Base-by-base conservation (phyloP, 306 rosid genomes). In the Dryas alaskensis region DNA sequence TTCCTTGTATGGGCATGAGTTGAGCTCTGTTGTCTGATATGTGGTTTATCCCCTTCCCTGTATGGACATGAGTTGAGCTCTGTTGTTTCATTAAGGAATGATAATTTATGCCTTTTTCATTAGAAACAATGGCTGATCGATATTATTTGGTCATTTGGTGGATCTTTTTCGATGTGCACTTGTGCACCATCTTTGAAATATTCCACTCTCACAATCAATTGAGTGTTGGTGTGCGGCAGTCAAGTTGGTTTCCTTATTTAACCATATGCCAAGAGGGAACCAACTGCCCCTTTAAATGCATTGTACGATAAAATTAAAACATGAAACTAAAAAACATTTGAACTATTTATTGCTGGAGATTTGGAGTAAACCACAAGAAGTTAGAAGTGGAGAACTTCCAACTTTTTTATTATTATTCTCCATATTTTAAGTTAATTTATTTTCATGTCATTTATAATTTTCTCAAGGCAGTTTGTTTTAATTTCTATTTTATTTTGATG, bases 401-500 rank as follows among this genome's bases (percentile, higher is more conserved):
- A 31, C 37, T 31, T 43, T 42, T 9, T 42, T n/a, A 3, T 16
- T 16, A 6, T 11, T 0, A 17, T 3, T 13, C 13, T 16, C 22
- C 8, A 65, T n/a, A 65, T 16, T 65, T 44, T 8, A 17, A 9
- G 10, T 9, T 58, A 25, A 45, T 43, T 48, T 45, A 8, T 72
- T 19, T 22, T 53, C 16, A 25, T 57, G 27, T n/a, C n/a, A 13
- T 27, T 52, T 37, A 31, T 2, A 54, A 61, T 50, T 70, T 73
- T 59, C n/a, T 73, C 1, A 1, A 37, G 51, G 72, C 40, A 48
- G 58, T 54, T 65, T 66, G 64, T 67, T 48, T 45, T 67, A 71
- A 44, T 53, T 9, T 63, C 48, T 14, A 50, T 72, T 65, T 49
- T 39, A 12, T 37, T 69, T 27, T 27, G 43, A 45, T 37, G 19